Base-by-base conservation (phyloP, 208 protist genomes). In the Crithidia thermophila region DNA sequence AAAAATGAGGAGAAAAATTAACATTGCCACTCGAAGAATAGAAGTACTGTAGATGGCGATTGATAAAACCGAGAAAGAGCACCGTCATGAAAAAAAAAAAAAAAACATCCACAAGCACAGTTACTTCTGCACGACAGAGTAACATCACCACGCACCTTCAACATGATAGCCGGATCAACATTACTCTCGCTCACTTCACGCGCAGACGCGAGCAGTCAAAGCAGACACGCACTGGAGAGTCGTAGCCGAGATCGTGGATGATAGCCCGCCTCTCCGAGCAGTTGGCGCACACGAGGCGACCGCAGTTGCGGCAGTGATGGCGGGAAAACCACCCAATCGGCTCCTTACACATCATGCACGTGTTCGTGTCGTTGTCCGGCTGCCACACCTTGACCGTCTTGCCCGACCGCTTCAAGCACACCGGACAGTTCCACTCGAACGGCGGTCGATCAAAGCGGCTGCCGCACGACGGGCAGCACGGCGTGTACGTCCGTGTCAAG, bases 251-350 rank as follows among this genome's bases (percentile, higher is more conserved):
- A 6, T 75, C 61, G 8, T 75, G 56, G 58, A 96, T 86, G 37
- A 85, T 47, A 2, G 82, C 91, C 16, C 69, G 69, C 39, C 75
- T 74, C 4, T 72, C 64, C 10, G 79, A 87, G 73, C 91, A 96
- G 56, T 74, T 57, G 21, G 72, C 78, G 64, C 91, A 96, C 28
- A 83, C 77, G 21, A 96, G 58, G 0, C 91, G 84, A 20, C 91
- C 91, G 45, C 91, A 96, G 73, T 75, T 87, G 23, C 91, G 83
- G 59, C 91, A 96, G 68, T 96, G 91, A 51, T 96, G 91, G 18
- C 91, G 77, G n/a, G 84, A 91, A 50, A 72, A 96, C 16, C 91
- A 79, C 25, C 84, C 86, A 56, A 96, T 90, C 1, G 61, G 4
- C 20, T 46, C 59, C 9, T 75, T 65, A 70, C 91, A 96, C 31